A percentile compares a stretch with the other conserved stretches of the same genome.
phyloP scores from a whole-genome alignment of 1,139 yeast genomes.

The Hanseniaspora uvarum region DNA sequence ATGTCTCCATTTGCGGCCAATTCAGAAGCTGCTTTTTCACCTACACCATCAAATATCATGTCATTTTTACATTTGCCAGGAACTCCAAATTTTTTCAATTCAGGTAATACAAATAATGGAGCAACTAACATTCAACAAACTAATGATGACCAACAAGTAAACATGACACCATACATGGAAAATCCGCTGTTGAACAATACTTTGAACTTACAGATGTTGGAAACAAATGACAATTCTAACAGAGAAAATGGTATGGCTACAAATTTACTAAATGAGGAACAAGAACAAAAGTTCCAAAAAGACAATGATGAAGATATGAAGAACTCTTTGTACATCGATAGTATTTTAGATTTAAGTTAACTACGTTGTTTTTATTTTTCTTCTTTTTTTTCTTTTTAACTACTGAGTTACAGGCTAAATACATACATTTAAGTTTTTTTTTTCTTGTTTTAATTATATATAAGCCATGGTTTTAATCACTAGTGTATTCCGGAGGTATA shows the following conservation, averaged over 20 bases:
- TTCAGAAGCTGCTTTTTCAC: conserved; percentile 11
- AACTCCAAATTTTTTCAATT: conserved; percentile 6
- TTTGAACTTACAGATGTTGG: background rate
- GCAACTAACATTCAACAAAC: background rate
- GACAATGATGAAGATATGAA: conserved; percentile 15
- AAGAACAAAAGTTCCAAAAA: background rate
- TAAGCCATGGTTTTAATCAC: conserved; percentile 3
- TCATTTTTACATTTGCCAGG: conserved; percentile 9
- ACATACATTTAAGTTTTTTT: background rate
- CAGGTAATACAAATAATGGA: background rate
- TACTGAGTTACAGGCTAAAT: background rate
- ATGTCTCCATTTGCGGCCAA: conserved; percentile 1
- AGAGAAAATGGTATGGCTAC: background rate
- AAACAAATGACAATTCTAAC: background rate
- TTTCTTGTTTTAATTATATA: background rate
- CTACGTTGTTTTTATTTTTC: background rate
- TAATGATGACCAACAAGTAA: background rate
- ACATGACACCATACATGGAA: conserved; percentile 10
- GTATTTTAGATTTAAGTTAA: conserved; percentile 11
- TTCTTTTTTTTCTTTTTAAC: background rate
- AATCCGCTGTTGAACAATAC: background rate
- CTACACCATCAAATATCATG: conserved; percentile 10
- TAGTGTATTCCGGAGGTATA: conserved; percentile 16
- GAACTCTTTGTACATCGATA: conserved; percentile 12
- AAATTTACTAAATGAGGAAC: background rate